These are phyloP conservation scores for Ceraceosorus bombacis DNA, from an alignment of 1,284 basidiomycete species.

Conservation along the genomic window DNA sequence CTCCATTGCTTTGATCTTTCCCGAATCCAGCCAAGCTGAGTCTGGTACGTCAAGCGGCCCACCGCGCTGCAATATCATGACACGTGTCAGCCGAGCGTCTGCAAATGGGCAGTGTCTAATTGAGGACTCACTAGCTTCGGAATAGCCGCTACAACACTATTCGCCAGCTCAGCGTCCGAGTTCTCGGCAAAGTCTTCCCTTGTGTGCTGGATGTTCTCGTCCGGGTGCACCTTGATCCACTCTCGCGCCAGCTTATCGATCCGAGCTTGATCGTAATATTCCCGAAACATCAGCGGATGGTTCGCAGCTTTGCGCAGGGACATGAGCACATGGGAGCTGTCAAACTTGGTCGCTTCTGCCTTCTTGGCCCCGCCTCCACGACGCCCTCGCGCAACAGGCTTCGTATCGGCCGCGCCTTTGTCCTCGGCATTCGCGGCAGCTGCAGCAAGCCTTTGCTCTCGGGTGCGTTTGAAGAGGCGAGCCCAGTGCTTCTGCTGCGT, in stretches of 20 bases:
- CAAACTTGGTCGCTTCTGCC: not conserved
- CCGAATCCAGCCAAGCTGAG: slow-evolving; percentile 75
- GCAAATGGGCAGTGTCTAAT: slow-evolving; percentile 1
- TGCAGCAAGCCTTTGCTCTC: slow-evolving; percentile 50
- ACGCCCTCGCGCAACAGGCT: not conserved
- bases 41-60: slow-evolving; percentile 61
- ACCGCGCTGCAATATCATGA: slow-evolving; percentile 3
- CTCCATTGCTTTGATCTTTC: slow-evolving; percentile 73
- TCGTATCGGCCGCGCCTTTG: slow-evolving; percentile 7
- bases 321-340: slow-evolving; percentile 72
- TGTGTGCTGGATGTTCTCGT: slow-evolving; percentile 38
- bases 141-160: slow-evolving; percentile 6
- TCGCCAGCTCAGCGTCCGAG: slow-evolving; percentile 39
- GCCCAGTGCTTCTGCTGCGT: slow-evolving; percentile 76
- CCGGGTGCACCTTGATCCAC: slow-evolving; percentile 65
- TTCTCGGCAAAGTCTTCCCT: slow-evolving; percentile 47
- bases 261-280: slow-evolving; percentile 68
- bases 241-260: slow-evolving; percentile 70
- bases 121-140: not conserved
- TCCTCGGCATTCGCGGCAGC: slow-evolving; percentile 15
- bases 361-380: not conserved
- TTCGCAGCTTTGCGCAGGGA: slow-evolving; percentile 89
- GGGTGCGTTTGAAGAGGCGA: slow-evolving; percentile 73
- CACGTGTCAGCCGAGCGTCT: not conserved
- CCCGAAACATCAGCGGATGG: slow-evolving; percentile 91